Evolutionary conservation across 805 yeast genomes (phyloP).

Genomic region (Yamadazyma sp.): DNA sequence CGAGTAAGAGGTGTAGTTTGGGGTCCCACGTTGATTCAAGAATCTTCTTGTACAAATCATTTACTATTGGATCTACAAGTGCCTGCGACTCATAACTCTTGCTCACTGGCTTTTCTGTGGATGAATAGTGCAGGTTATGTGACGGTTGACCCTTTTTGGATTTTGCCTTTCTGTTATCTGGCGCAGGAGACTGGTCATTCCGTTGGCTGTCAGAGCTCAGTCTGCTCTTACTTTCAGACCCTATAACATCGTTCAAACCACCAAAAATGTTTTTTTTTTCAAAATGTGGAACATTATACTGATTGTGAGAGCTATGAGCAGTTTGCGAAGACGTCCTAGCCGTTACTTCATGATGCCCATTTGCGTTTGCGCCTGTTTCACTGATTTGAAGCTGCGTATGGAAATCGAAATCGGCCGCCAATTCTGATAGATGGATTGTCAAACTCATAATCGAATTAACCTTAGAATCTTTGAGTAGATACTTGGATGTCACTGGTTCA

Average conservation of each 20-base stretch:
- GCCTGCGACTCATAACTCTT: slow-evolving; percentile 12
- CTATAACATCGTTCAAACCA: slow-evolving; percentile 43
- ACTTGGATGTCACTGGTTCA: slow-evolving; percentile 55
- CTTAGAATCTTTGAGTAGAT: slow-evolving; percentile 73
- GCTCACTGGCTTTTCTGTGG: too few species aligned
- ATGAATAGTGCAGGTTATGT: too few species aligned
- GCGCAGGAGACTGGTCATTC: too few species aligned
- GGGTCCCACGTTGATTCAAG: slow-evolving; percentile 65
- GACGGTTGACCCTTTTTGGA: too few species aligned
- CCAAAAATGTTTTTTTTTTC: slow-evolving; percentile 48
- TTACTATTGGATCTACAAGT: slow-evolving; percentile 50
- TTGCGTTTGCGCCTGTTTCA: slow-evolving; percentile 21
- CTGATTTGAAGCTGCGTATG: slow-evolving; percentile 41
- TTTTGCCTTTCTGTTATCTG: too few species aligned
- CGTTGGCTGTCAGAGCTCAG: slow-evolving; percentile 7
- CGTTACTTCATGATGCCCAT: slow-evolving; percentile 8
- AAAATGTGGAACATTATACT: slow-evolving; percentile 40
- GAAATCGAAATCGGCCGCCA: slow-evolving; percentile 39
- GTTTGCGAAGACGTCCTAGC: slow-evolving; percentile 4
- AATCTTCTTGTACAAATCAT: slow-evolving; percentile 51
- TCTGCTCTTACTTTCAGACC: slow-evolving; percentile 11
- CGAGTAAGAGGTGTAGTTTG: slow-evolving; percentile 45
- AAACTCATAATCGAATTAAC: slow-evolving; percentile 77
- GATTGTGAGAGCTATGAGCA: slow-evolving; percentile 13
- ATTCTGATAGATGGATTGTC: slow-evolving; percentile 51